Evolutionary conservation across 805 yeast genomes (phyloP).

Genomic region (Cyberlindnera maritima): DNA sequence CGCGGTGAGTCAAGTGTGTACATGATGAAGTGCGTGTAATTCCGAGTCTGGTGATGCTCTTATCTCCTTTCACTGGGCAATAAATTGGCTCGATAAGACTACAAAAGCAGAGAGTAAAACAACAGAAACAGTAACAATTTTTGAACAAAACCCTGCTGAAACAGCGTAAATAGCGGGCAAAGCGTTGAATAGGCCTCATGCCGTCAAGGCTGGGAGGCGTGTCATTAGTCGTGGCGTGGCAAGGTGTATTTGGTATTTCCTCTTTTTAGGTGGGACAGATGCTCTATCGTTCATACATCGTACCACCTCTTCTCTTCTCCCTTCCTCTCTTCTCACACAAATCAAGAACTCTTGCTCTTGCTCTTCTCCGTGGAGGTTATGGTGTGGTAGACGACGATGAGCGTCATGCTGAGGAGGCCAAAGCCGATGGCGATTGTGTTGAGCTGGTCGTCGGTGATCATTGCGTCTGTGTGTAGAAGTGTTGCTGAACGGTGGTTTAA

Average conservation of each 20-base stretch:
- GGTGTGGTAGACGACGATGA: constrained; percentile 72
- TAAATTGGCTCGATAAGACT: too few species aligned
- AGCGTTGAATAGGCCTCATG: not conserved
- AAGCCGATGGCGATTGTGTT: constrained; percentile 68
- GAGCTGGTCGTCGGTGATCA: constrained; percentile 85
- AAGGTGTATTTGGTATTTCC: not conserved
- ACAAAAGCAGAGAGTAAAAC: too few species aligned
- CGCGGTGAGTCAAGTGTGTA: too few species aligned
- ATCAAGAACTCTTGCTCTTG: constrained; percentile 1
- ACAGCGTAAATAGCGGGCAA: too few species aligned
- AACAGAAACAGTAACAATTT: too few species aligned
- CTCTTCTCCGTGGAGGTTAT: constrained; percentile 45
- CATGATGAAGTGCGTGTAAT: too few species aligned
- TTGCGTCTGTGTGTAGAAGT: constrained; percentile 28
- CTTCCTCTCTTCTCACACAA: not conserved
- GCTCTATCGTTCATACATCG: too few species aligned
- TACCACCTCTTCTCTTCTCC: not conserved
- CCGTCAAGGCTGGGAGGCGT: not conserved
- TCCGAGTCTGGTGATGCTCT: too few species aligned
- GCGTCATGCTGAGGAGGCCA: constrained; percentile 68
- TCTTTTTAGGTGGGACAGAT: not conserved
- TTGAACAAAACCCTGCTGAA: too few species aligned
- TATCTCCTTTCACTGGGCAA: too few species aligned
- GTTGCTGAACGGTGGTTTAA: not conserved
- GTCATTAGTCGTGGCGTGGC: not conserved